Percentiles rank a stretch among this genome's conserved stretches.
phyloP scores from a whole-genome alignment of 768 basidiomycete genomes.

The Panus rudis region DNA sequence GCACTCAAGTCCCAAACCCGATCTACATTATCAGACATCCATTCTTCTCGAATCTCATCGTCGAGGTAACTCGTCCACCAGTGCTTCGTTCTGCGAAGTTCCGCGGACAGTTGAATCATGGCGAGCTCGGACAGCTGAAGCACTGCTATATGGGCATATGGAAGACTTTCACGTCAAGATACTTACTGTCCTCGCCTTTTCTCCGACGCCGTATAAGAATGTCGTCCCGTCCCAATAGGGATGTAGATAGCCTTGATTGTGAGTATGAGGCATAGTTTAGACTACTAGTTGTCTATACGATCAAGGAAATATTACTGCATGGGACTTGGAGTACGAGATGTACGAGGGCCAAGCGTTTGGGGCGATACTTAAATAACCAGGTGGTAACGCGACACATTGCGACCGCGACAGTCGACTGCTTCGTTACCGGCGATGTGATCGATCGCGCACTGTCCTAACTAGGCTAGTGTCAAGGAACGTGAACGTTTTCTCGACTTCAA shows the following conservation, averaged over 20 bases:
- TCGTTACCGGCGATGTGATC: too few relatives aligned
- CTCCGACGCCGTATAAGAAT: constrained; percentile 42
- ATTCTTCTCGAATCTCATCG: constrained; percentile 21
- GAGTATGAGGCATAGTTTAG: too few relatives aligned
- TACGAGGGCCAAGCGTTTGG: too few relatives aligned
- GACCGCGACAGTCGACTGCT: too few relatives aligned
- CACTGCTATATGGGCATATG: neutral
- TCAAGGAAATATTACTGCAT: too few relatives aligned
- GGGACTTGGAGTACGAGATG: too few relatives aligned
- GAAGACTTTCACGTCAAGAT: neutral
- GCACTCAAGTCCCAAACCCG: constrained; percentile 29
- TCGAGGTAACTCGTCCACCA: constrained; percentile 36
- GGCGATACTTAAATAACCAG: too few relatives aligned
- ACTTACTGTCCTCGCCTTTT: constrained; percentile 42
- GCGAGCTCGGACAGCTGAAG: constrained; percentile 40
- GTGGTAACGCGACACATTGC: too few relatives aligned
- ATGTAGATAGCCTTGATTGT: constrained; percentile 37
- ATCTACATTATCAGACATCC: constrained; percentile 25
- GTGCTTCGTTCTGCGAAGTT: constrained; percentile 29
- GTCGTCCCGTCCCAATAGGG: constrained; percentile 41
- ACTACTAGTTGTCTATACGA: too few relatives aligned
- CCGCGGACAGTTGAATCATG: constrained; percentile 41
- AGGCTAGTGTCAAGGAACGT: too few relatives aligned
- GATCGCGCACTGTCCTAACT: too few relatives aligned
- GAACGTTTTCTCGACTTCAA: too few relatives aligned